Percentiles rank a stretch among this genome's conserved stretches.
phyloP scores from a whole-genome alignment of 192 early-diverging fungal genomes.

The Glomus cerebriforme region DNA sequence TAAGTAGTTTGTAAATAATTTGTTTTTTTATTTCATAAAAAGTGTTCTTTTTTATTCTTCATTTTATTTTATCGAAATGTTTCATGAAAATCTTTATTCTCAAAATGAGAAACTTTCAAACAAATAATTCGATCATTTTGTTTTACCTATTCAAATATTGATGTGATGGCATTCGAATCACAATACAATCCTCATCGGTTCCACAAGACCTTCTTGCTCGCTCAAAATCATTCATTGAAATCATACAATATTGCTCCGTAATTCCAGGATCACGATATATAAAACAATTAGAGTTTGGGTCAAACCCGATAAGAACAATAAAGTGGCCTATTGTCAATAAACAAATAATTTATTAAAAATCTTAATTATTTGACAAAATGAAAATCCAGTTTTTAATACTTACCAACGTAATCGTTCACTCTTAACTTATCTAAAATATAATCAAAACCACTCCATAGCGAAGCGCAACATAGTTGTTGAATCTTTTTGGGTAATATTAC shows the following conservation, averaged over 20 bases:
- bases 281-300: neutral
- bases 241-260: neutral
- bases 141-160: too few relatives aligned
- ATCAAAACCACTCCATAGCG: too few relatives aligned
- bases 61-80: too few relatives aligned
- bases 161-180: neutral
- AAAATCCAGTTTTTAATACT: neutral
- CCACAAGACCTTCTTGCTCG: neutral
- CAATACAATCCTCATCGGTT: neutral
- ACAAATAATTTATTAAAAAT: too few relatives aligned
- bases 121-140: too few relatives aligned
- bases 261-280: slow-evolving; percentile 9
- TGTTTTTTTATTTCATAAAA: too few relatives aligned
- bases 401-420: neutral
- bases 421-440: neutral
- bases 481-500: too few relatives aligned
- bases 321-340: neutral
- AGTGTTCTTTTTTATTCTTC: too few relatives aligned
- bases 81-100: too few relatives aligned
- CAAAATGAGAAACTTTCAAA: neutral
- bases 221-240: neutral
- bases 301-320: neutral
- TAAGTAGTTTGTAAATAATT: too few relatives aligned
- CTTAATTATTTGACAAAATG: too few relatives aligned
- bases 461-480: too few relatives aligned